Conservation (phyloP, 164 flowering plant genomes). For the Hamamelis virginiana region DNA sequence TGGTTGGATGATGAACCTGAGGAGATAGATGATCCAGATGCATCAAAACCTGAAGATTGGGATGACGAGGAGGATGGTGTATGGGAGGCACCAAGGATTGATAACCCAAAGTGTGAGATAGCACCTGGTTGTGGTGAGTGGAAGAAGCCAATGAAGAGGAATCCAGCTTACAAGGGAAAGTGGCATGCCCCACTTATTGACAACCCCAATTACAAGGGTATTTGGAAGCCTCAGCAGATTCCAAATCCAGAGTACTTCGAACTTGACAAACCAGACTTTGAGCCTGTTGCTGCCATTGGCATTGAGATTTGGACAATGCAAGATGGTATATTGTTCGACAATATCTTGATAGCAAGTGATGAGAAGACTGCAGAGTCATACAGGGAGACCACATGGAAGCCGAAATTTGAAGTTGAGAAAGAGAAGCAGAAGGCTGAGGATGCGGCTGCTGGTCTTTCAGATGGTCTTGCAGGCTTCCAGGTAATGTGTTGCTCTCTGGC, state of each 20-base stretch:
- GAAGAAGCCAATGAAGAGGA: slow-evolving; percentile 92
- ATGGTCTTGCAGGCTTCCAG: slow-evolving; percentile 62
- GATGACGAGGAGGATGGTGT: slow-evolving; percentile 99
- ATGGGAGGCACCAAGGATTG: slow-evolving; percentile 96
- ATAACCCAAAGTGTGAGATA: slow-evolving; percentile 79
- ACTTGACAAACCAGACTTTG: slow-evolving; percentile 75
- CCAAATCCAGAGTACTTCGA: slow-evolving; percentile 86
- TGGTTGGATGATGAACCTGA: slow-evolving; percentile 99
- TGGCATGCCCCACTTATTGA: slow-evolving; percentile 88
- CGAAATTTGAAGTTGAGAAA: slow-evolving; percentile 76
- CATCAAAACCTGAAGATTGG: slow-evolving; percentile 97
- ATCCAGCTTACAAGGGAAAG: slow-evolving; percentile 96
- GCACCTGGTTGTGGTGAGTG: slow-evolving; percentile 99
- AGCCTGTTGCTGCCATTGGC: slow-evolving; percentile 89
- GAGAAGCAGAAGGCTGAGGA: slow-evolving; percentile 90
- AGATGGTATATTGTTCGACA: slow-evolving; percentile 97
- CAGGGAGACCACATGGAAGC: slow-evolving; percentile 71
- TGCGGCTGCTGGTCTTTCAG: slow-evolving; percentile 41
- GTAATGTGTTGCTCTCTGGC: slow-evolving; percentile 29
- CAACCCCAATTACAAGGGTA: slow-evolving; percentile 92
- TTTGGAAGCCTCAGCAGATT: slow-evolving; percentile 90
- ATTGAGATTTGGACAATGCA: slow-evolving; percentile 99
- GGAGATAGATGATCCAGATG: slow-evolving; percentile 94
- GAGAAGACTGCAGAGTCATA: slow-evolving; percentile 72
- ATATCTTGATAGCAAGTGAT: slow-evolving; percentile 67